A percentile compares a stretch with the other conserved stretches of the same genome.
phyloP scores from a whole-genome alignment of 495 filamentous ascomycete species.

The Penicillium canescens region DNA sequence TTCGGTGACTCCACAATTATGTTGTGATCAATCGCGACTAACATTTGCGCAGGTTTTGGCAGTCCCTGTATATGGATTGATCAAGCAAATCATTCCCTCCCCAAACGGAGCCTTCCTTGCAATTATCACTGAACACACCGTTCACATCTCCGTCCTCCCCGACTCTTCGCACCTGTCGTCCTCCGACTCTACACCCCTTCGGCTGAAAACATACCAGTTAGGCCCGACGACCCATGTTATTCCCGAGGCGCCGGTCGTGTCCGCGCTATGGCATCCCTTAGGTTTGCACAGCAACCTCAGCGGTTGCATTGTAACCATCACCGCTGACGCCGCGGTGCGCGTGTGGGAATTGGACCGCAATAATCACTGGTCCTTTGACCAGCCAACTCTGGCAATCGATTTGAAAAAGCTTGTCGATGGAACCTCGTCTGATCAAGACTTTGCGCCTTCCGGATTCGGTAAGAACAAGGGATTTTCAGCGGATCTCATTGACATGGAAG shows the following conservation, averaged over 20 bases:
- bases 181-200: constrained; percentile 62
- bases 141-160: constrained; percentile 78
- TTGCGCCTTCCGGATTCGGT: constrained; percentile 65
- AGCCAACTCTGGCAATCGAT: constrained; percentile 78
- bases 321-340: constrained; percentile 78
- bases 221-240: constrained; percentile 88
- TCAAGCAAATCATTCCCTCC: constrained; percentile 78
- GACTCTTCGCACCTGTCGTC: constrained; percentile 70
- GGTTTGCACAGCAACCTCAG: constrained; percentile 61
- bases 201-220: constrained; percentile 78
- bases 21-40: constrained; percentile 8
- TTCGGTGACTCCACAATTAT: not conserved
- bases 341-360: constrained; percentile 82
- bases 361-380: constrained; percentile 81
- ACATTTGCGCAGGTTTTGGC: constrained; percentile 58
- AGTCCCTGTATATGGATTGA: constrained; percentile 69
- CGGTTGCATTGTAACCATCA: constrained; percentile 77
- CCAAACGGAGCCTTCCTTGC: constrained; percentile 78
- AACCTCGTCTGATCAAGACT: constrained; percentile 71
- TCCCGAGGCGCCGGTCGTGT: constrained; percentile 72
- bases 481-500: constrained; percentile 82
- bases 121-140: constrained; percentile 78
- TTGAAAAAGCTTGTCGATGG: constrained; percentile 80
- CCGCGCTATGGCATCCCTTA: constrained; percentile 84
- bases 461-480: constrained; percentile 80